These are phyloP conservation scores for Hypoxylon lienhwacheense DNA, from an alignment of 495 filamentous ascomycete genomes.

Conservation along the genomic window DNA sequence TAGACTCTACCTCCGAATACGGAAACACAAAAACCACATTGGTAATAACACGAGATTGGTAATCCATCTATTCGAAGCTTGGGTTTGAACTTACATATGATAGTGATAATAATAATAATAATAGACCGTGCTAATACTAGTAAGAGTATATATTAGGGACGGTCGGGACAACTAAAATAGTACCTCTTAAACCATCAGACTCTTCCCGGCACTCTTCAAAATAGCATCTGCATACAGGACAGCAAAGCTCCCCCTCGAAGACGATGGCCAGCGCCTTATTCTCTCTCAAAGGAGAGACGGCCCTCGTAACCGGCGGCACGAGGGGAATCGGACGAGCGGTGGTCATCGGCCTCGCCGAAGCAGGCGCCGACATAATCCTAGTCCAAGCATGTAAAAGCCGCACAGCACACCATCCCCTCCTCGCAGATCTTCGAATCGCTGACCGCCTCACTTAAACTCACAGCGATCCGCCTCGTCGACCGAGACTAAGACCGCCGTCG, in stretches of 20 bases:
- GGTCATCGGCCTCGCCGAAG: conserved; percentile 78
- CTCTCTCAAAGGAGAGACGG: conserved; percentile 68
- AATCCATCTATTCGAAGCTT: neutral
- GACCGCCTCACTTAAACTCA: too few relatives aligned
- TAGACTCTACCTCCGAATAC: conserved; percentile 26
- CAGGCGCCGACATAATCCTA: conserved; percentile 79
- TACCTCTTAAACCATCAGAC: neutral
- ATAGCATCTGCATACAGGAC: neutral
- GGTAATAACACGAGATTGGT: neutral
- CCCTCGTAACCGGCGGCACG: conserved; percentile 84
- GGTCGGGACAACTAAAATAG: too few relatives aligned
- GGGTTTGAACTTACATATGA: neutral
- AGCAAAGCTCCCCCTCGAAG: neutral
- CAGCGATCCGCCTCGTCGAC: conserved; percentile 57
- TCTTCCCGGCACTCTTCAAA: neutral
- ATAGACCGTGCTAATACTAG: neutral
- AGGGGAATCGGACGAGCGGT: conserved; percentile 86
- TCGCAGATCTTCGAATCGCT: neutral
- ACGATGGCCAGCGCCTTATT: conserved; percentile 46
- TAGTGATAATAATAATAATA: neutral
- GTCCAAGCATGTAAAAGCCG: conserved; percentile 57
- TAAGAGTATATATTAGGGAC: too few relatives aligned
- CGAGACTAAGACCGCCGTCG: conserved; percentile 63
- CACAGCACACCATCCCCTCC: neutral
- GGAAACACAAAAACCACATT: conserved; percentile 5